Percentiles rank a stretch among this genome's conserved stretches.
These are phyloP conservation scores for Penicillium sclerotigenum DNA, from an alignment of 2,329 filamentous ascomycete species.

Conservation along the genomic window DNA sequence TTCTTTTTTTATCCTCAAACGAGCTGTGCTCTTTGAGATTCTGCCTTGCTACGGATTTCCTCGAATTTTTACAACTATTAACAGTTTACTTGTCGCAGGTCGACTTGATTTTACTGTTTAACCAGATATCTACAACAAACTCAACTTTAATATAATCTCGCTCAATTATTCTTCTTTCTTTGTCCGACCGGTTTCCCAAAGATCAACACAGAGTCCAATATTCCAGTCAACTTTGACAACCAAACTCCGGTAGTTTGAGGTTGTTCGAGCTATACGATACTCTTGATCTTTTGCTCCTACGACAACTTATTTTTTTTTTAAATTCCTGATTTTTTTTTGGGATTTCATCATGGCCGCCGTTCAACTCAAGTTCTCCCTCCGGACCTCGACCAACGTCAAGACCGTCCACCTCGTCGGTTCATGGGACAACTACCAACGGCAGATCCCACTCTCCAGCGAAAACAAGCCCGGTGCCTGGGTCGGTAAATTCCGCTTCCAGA, in stretches of 20 bases:
- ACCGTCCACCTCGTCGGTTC: conserved; percentile 95
- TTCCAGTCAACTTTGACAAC: conserved; percentile 3
- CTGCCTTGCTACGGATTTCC: conserved; percentile 25
- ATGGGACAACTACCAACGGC: conserved; percentile 95
- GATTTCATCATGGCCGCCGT: conserved; percentile 74
- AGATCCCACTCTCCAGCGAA: conserved; percentile 92
- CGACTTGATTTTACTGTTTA: conserved; percentile 29
- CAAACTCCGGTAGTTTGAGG: conserved; percentile 31
- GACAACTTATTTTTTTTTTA: conserved; percentile 19
- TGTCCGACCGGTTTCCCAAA: conserved; percentile 34
- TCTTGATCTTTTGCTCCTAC: conserved; percentile 22
- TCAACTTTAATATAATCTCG: conserved; percentile 27
- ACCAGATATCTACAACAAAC: conserved; percentile 30
- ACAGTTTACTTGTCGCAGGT: conserved; percentile 32
- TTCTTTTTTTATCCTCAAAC: conserved; percentile 10
- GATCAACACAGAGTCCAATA: conserved; percentile 17
- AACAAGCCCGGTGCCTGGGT: conserved; percentile 88
- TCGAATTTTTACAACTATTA: conserved; percentile 26
- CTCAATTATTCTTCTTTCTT: conserved; percentile 25
- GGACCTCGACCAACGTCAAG: conserved; percentile 94
- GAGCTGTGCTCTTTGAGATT: conserved; percentile 23
- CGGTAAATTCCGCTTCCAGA: conserved; percentile 94
- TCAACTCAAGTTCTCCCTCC: conserved; percentile 93
- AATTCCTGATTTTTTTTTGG: conserved; percentile 14
- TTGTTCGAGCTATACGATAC: conserved; percentile 19